Evolutionary conservation across 495 filamentous ascomycete species (phyloP), one percentile per base, ranked within the genome.

Genomic region (Rhypophila decipiens): DNA sequence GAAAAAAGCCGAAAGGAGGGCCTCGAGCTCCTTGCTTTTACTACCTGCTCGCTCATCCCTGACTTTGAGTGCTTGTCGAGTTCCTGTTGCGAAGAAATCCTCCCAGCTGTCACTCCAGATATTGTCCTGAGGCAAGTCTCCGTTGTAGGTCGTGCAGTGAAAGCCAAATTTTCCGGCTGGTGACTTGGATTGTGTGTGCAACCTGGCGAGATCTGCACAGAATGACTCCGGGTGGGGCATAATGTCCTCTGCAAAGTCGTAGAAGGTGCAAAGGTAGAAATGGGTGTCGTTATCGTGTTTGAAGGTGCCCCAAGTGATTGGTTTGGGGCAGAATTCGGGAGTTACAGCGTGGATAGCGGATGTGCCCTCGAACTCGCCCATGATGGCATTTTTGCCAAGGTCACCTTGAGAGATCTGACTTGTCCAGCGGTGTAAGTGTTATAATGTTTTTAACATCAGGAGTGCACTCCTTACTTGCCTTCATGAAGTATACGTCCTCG

Each of bases 81-180:
- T 40, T 11, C 53, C 53, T n/a, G 51, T 47, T 21, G 49, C 37
- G 48, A 74, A 78, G 33, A 70, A 76, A 1, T 45, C 53, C 47
- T 71, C 67, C 77, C 74, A 80, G 46, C 65, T 72, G 21, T 65
- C 57, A 24, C 60, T 59, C 75, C 72, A 77, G 4, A 48, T 60
- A 23, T 65, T 71, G 17, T 63, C 46, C 53, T 78, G 74, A 4
- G 69, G 66, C 22, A 76, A 20, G 34, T 70, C 63, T 7, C 74
- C 74, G 37, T 67, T 69, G 53, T 67, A 78, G 1, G 76, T 82
- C 2, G 64, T 56, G 17, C 68, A 50, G 39, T 72, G 70, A 45
- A 80, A 78, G 1, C 77, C 76, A 52, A 77, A 82, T 49, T 73
- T 74, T 0, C 72, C 74, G 22, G 57, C 67, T 4, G 74, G 75